These are phyloP conservation scores for Fusarium clavum DNA, from an alignment of 2,329 filamentous ascomycete species.

Conservation along the genomic window DNA sequence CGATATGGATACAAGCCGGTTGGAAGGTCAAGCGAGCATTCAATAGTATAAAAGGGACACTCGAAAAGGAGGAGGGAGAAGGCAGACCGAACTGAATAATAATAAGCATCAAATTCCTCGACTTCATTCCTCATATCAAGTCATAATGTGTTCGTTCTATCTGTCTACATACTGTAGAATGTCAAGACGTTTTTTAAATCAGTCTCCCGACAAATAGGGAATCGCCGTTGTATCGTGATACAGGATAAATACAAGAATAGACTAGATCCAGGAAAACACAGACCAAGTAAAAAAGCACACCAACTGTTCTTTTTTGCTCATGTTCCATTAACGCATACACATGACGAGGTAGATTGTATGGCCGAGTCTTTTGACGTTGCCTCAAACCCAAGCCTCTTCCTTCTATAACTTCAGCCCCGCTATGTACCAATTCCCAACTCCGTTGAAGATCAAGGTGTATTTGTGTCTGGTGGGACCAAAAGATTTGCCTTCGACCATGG, in stretches of 20 bases:
- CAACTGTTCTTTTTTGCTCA: slow-evolving; percentile 45
- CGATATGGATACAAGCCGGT: not conserved
- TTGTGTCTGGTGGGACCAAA: slow-evolving; percentile 15
- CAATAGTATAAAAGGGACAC: slow-evolving; percentile 14
- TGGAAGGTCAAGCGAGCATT: not conserved
- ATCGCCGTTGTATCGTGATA: slow-evolving; percentile 45
- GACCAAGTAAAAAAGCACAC: slow-evolving; percentile 40
- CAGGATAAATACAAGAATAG: slow-evolving; percentile 47
- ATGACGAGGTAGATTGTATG: slow-evolving; percentile 38
- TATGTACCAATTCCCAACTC: slow-evolving; percentile 33
- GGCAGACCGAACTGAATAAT: slow-evolving; percentile 24
- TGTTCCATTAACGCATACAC: slow-evolving; percentile 49
- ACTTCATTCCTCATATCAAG: slow-evolving; percentile 7
- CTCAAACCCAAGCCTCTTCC: slow-evolving; percentile 10
- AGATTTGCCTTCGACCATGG: slow-evolving; percentile 22
- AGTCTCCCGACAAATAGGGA: slow-evolving; percentile 38
- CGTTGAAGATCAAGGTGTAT: slow-evolving; percentile 23
- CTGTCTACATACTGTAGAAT: not conserved
- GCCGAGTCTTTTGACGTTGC: slow-evolving; percentile 19
- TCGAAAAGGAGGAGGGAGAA: slow-evolving; percentile 25
- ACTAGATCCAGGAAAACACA: slow-evolving; percentile 26
- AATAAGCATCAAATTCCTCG: slow-evolving; percentile 6
- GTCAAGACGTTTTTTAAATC: slow-evolving; percentile 20
- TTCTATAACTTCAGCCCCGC: slow-evolving; percentile 24
- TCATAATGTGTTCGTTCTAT: slow-evolving; percentile 9